A percentile compares a stretch with the other conserved stretches of the same genome.
phyloP scores from a whole-genome alignment of 169 alveolate genomes.

The Cyclospora cayetanensis region DNA sequence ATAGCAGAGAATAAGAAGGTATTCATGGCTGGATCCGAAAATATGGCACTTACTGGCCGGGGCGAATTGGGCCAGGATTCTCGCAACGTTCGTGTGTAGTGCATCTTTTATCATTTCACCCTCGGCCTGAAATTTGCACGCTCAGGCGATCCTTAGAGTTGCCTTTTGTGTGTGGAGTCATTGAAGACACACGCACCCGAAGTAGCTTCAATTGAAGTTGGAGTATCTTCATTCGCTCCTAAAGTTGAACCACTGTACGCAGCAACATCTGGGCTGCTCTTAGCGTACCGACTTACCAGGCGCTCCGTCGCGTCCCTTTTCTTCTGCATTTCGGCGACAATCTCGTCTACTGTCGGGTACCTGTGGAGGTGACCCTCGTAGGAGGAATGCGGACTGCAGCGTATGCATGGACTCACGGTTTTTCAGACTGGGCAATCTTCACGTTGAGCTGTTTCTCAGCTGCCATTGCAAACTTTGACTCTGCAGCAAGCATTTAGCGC shows the following conservation, averaged over 20 bases:
- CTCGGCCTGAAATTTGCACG: slow-evolving; percentile 68
- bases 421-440: slow-evolving; percentile 66
- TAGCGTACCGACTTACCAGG: slow-evolving; percentile 51
- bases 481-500: background rate
- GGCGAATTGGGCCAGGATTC: slow-evolving; percentile 71
- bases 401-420: slow-evolving; percentile 43
- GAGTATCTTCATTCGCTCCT: slow-evolving; percentile 71
- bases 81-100: slow-evolving; percentile 66
- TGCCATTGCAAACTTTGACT: background rate
- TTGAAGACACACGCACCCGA: slow-evolving; percentile 26
- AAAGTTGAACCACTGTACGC: background rate
- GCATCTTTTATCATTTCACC: slow-evolving; percentile 73
- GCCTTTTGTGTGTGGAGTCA: background rate
- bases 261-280: background rate
- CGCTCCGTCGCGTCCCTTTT: slow-evolving; percentile 75
- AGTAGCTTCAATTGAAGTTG: slow-evolving; percentile 68
- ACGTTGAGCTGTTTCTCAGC: slow-evolving; percentile 68
- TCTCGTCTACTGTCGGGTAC: slow-evolving; percentile 75
- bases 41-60: slow-evolving; percentile 39
- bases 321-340: slow-evolving; percentile 73
- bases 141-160: no score
- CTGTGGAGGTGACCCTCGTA: slow-evolving; percentile 20
- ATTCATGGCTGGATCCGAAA: background rate
- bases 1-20: no score
- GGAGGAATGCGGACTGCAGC: background rate